Evolutionary conservation across 225 moss, liverwort and hornwort genomes (phyloP).

Genomic region (Physcomitrellopsis africana): DNA sequence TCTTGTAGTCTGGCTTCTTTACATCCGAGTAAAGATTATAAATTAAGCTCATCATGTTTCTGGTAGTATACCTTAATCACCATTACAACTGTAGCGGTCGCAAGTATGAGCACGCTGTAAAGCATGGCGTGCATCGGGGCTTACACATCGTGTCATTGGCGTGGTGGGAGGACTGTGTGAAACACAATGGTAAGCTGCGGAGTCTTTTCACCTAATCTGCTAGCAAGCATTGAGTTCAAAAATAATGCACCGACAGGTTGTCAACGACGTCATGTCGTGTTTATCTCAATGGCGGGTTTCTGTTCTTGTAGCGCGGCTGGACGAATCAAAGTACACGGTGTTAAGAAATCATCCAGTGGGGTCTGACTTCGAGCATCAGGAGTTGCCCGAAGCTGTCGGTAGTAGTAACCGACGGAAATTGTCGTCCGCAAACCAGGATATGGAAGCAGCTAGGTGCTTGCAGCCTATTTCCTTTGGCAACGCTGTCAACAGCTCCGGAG

Average conservation of each 20-base stretch:
- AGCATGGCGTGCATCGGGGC: slow-evolving; percentile 59
- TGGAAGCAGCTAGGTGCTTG: slow-evolving; percentile 42
- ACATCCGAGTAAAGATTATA: not conserved
- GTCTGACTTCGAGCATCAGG: slow-evolving; percentile 13
- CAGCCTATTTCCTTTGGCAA: slow-evolving; percentile 39
- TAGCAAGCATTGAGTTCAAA: not conserved
- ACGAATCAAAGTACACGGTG: slow-evolving; percentile 48
- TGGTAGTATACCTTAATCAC: slow-evolving; percentile 32
- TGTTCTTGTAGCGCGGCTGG: slow-evolving; percentile 42
- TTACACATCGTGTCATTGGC: slow-evolving; percentile 47
- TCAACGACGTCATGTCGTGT: not conserved
- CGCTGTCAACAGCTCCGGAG: slow-evolving; percentile 47
- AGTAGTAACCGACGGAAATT: slow-evolving; percentile 38
- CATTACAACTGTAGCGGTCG: slow-evolving; percentile 58
- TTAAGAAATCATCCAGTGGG: slow-evolving; percentile 30
- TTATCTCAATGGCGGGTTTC: not conserved
- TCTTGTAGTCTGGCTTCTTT: not conserved
- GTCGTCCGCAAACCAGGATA: slow-evolving; percentile 36
- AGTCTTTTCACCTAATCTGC: too few relatives aligned
- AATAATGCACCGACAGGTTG: too few relatives aligned
- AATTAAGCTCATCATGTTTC: not conserved
- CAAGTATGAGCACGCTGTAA: slow-evolving; percentile 60
- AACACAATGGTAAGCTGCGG: slow-evolving; percentile 44
- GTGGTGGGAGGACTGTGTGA: slow-evolving; percentile 58
- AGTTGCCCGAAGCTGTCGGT: slow-evolving; percentile 37